Percentiles rank a stretch among this genome's conserved stretches.
phyloP scores from a whole-genome alignment of 2,329 filamentous ascomycete genomes.

The Pezicula carpinea region DNA sequence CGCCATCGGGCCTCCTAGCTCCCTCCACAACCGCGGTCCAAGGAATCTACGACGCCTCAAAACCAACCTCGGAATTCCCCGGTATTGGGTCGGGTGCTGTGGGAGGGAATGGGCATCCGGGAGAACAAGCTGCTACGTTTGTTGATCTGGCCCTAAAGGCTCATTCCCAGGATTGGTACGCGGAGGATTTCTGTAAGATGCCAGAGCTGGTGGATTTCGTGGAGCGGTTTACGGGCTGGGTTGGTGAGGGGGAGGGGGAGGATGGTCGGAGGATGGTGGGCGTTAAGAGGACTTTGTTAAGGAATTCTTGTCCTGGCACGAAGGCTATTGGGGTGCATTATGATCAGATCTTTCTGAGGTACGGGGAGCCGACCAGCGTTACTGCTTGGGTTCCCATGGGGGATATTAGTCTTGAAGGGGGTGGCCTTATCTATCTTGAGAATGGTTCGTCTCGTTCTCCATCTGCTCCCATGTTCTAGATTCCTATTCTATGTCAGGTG shows the following conservation, averaged over 20 bases:
- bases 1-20: constrained; percentile 51
- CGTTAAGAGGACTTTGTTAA: constrained; percentile 48
- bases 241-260: constrained; percentile 11
- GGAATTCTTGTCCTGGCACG: constrained; percentile 45
- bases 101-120: constrained; percentile 40
- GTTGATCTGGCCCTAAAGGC: constrained; percentile 48
- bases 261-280: constrained; percentile 36
- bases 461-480: constrained; percentile 10
- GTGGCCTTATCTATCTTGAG: constrained; percentile 55
- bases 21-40: constrained; percentile 45
- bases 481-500: background rate
- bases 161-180: constrained; percentile 48
- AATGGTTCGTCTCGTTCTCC: constrained; percentile 26
- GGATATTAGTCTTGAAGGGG: constrained; percentile 46
- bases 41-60: constrained; percentile 46
- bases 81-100: constrained; percentile 49
- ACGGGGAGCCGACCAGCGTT: constrained; percentile 42
- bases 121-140: constrained; percentile 30
- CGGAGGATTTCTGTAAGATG: constrained; percentile 49
- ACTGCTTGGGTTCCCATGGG: constrained; percentile 48
- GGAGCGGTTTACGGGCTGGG: constrained; percentile 47
- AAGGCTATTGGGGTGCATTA: constrained; percentile 49
- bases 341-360: constrained; percentile 45
- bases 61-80: constrained; percentile 34
- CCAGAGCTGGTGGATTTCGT: constrained; percentile 44